phyloP scores from a whole-genome alignment of 208 protist species.

The Trypanosoma scelopori region DNA sequence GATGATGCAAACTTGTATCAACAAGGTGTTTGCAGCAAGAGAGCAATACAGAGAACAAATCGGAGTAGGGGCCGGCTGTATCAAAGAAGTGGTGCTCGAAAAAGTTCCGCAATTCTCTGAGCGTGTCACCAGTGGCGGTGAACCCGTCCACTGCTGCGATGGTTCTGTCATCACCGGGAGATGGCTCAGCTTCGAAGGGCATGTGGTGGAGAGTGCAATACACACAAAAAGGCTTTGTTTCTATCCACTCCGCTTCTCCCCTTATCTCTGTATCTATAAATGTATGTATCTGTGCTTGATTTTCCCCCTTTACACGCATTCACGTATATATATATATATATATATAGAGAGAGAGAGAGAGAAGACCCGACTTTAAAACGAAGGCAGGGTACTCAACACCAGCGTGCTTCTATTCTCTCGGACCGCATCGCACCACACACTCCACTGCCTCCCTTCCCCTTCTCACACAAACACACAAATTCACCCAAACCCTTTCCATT shows the following conservation, averaged over 20 bases:
- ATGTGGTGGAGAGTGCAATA: constrained; percentile 9
- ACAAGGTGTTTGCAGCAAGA: constrained; percentile 63
- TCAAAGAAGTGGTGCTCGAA: constrained; percentile 68
- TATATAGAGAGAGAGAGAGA: background rate
- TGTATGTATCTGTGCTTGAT: too few relatives aligned
- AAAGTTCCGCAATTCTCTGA: constrained; percentile 44
- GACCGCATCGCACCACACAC: too few relatives aligned
- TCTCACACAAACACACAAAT: too few relatives aligned
- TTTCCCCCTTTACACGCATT: background rate
- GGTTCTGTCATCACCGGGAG: background rate
- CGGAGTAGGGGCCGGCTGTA: constrained; percentile 62
- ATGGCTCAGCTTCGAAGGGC: constrained; percentile 1
- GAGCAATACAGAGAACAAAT: constrained; percentile 68
- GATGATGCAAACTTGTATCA: constrained; percentile 30
- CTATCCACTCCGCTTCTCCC: background rate
- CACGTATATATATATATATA: background rate
- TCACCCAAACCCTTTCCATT: too few relatives aligned
- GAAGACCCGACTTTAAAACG: background rate
- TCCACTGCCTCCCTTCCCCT: too few relatives aligned
- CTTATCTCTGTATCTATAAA: background rate
- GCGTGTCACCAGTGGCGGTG: constrained; percentile 21
- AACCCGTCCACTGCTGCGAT: background rate
- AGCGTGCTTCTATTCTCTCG: too few relatives aligned
- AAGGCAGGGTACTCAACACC: too few relatives aligned
- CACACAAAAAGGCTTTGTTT: background rate